Base-by-base conservation (phyloP, 768 basidiomycete species). In the Lactarius vividus region DNA sequence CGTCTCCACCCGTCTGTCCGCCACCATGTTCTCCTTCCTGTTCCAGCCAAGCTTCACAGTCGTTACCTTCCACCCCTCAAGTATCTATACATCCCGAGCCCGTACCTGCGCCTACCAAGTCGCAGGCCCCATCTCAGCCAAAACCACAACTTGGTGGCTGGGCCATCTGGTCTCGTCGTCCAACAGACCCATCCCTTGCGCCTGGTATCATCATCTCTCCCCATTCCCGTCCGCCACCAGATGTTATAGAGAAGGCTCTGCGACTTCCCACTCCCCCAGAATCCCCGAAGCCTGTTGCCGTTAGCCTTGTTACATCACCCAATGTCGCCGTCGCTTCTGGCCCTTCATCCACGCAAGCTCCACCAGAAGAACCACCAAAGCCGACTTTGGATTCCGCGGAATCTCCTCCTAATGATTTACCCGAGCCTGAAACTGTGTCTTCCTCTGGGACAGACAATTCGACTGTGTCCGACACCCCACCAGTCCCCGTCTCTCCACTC, bases 141-240 rank as follows among this genome's bases (percentile, higher is more conserved):
- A 64, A 28, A n/a, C 60, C 62, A 11, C 49, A 59, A 33, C 39
- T 59, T 39, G 61, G 62, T 9, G 76, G 77, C 42, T 90, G 84
- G 77, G 87, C 85, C 5, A 83, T 92, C 42, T 91, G 88, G 88
- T 88, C 89, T 0, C 82, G 82, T n/a, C 83, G 88, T 29, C 90
- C 90, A 0, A 76, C 79, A 2, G 78, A 90, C 72, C 90, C 90
- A 0, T 77, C 82, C 3, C 73, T 76, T 54, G 90, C 89, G 0
- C 88, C 88, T 1, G 84, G 85, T 4, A 83, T 91, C 64, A 89
- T 91, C 69, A 87, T 92, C 31, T 89, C 89, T 1, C 81, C 85
- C 0, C 75, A 72, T 26, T 87, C 88, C 3, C 78, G 80, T 42
- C 90, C 90, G 4, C 89, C 90, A 33, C 78, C 77, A 2, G 77